Conservation (phyloP, 345 rosid genomes). For the Jatropha curcas region DNA sequence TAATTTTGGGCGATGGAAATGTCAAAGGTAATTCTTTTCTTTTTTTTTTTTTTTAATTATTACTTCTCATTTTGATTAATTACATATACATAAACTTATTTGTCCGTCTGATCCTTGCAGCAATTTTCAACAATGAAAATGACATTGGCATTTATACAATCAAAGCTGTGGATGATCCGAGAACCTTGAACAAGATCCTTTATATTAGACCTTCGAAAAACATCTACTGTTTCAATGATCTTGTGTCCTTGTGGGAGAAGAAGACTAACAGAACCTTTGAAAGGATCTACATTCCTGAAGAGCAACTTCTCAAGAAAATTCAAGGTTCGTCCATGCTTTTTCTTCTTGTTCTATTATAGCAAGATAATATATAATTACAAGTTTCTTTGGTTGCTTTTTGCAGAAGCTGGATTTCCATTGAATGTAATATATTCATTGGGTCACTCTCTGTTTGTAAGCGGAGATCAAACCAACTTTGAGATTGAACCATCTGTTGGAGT, state of each 20-base stretch:
- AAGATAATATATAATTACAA: no score
- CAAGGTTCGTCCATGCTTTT: not conserved
- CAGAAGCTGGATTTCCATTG: conserved; percentile 59
- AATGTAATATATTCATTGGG: conserved; percentile 47
- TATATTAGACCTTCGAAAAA: not conserved
- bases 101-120: not conserved
- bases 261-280: not conserved
- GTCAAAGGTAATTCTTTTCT: not conserved
- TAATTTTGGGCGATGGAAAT: conserved; percentile 2
- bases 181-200: not conserved
- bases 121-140: conserved; percentile 3
- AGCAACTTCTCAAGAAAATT: not conserved
- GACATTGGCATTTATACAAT: not conserved
- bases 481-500: conserved; percentile 65
- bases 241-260: conserved; percentile 1
- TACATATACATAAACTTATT: no score
- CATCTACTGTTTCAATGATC: not conserved
- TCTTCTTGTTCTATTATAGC: no score
- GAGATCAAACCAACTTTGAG: conserved; percentile 62
- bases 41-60: no score
- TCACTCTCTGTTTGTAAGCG: conserved; percentile 65
- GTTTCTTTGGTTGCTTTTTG: conserved; percentile 1
- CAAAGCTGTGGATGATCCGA: conserved; percentile 1
- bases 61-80: no score
- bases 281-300: not conserved